Percentiles rank a stretch among this genome's conserved stretches.
Conservation (phyloP, 768 basidiomycete species). For the Kwoniella sp. region DNA sequence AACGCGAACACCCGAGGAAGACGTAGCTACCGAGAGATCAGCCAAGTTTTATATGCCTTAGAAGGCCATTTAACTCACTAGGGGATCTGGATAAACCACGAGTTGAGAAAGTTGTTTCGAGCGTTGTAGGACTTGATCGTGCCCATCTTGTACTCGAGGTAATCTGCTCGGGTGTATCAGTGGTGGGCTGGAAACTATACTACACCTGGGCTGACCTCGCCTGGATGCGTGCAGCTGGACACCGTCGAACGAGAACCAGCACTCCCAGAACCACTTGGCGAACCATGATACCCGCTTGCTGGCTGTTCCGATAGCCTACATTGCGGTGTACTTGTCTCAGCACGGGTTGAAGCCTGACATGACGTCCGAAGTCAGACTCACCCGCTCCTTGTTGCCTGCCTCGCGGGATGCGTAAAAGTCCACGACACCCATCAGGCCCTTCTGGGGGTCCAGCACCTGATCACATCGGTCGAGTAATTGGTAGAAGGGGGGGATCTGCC, state of each 20-base stretch:
- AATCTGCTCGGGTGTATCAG: conserved; percentile 51
- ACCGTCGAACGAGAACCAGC: conserved; percentile 56
- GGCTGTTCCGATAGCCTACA: conserved; percentile 62
- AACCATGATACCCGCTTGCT: conserved; percentile 64
- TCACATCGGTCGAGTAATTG: conserved; percentile 66
- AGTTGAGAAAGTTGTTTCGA: conserved; percentile 66
- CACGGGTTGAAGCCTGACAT: conserved; percentile 1
- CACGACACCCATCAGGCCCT: conserved; percentile 63
- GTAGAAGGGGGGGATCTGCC: conserved; percentile 62
- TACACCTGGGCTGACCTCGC: conserved; percentile 52
- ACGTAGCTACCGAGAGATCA: conserved; percentile 55
- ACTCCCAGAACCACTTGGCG: conserved; percentile 73
- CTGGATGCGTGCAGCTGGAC: conserved; percentile 56
- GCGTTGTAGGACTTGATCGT: conserved; percentile 71
- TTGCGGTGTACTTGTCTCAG: neutral
- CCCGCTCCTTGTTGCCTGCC: conserved; percentile 35
- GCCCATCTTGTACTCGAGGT: conserved; percentile 73
- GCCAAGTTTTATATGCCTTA: neutral
- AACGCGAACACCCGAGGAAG: conserved; percentile 67
- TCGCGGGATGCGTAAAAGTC: conserved; percentile 60
- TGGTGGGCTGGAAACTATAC: too few species aligned
- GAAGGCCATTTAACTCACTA: conserved; percentile 10
- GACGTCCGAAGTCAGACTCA: conserved; percentile 13
- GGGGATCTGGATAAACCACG: conserved; percentile 63
- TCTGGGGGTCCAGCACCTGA: conserved; percentile 59